Conservation (phyloP, 2,329 filamentous ascomycete species). For the Sarocladiaceae sp. region DNA sequence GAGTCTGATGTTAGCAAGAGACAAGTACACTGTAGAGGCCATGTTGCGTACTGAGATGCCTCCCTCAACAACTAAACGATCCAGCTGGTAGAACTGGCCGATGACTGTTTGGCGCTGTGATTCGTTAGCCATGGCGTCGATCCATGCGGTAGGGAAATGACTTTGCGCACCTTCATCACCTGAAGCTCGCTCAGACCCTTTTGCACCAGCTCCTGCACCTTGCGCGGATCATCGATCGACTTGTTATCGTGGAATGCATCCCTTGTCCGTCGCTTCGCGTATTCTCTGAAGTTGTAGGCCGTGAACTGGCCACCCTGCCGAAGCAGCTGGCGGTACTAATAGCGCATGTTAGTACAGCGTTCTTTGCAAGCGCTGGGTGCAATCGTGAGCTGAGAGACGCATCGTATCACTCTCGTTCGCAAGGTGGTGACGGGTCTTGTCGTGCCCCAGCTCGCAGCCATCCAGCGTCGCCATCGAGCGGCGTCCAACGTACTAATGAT, state of each 20-base stretch:
- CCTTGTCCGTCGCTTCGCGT: conserved; percentile 83
- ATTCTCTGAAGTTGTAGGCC: conserved; percentile 97
- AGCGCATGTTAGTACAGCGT: conserved; percentile 15
- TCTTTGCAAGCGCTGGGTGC: too few species aligned
- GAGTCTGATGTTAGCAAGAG: conserved; percentile 3
- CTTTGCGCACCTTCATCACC: conserved; percentile 71
- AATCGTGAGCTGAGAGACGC: background rate
- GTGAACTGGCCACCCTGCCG: conserved; percentile 84
- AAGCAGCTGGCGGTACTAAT: conserved; percentile 85
- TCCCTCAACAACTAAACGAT: conserved; percentile 87
- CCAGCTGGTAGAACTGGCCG: conserved; percentile 91
- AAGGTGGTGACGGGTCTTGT: background rate
- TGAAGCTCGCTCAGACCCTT: conserved; percentile 83
- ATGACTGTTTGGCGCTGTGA: conserved; percentile 85
- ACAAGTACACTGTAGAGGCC: background rate
- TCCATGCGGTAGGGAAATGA: background rate
- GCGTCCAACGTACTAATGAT: conserved; percentile 44
- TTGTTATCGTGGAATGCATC: conserved; percentile 86
- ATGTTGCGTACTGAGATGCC: conserved; percentile 60
- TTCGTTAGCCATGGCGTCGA: conserved; percentile 10
- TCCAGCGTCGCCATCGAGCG: background rate
- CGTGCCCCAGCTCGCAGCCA: background rate
- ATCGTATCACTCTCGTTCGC: background rate
- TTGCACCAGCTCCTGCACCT: conserved; percentile 84
- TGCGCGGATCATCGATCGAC: conserved; percentile 65